Base-by-base conservation (phyloP, 164 flowering plant genomes). In the Piper longum region DNA sequence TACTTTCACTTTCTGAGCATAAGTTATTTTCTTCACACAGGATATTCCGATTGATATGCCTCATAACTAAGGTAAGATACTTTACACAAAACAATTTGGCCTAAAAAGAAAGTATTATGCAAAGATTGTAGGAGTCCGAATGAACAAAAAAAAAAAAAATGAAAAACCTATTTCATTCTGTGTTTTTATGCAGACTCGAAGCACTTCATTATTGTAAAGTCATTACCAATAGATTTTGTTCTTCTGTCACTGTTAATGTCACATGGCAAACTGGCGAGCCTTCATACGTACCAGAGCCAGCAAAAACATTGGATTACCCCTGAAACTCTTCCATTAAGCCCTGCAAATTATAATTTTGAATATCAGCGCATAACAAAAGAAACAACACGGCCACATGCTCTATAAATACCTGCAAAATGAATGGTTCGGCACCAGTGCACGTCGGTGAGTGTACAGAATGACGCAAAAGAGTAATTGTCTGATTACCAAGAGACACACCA, bases 391-490 rank as follows among this genome's bases (percentile, higher is more conserved):
- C 54, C 44, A 13, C 39, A 56, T 3, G 56, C 44, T 64, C 39
- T 7, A 11, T 41, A 65, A 66, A 17, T 16, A 87, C 97, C 86
- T 83, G 85, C 2, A 88, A 79, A 68, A 95, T 90, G 73, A 76
- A 88, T 63, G 71, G 82, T 71, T 95, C 97, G n/a, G 96, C 99
- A 81, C 88, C 99, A 19, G 93, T 84, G 59, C 96, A 78, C 77
- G 82, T 83, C 14, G 90, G 85, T 57, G 86, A 95, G 71, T 90
- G 95, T 69, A 95, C 88, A 4, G 97, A 91, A 72, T 90, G 84
- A 40, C 77, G 78, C 43, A 87, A 77, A 64, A 90, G 85, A 69
- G 86, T 84, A 57, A 88, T 79, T 7, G 82, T 67, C 64, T 83
- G 87, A 65, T 87, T 90, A 40, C 85, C 79, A 4, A 91, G 83